These are phyloP conservation scores for Apiotrichum brassicae DNA, from an alignment of 1,284 basidiomycete species.

Conservation along the genomic window DNA sequence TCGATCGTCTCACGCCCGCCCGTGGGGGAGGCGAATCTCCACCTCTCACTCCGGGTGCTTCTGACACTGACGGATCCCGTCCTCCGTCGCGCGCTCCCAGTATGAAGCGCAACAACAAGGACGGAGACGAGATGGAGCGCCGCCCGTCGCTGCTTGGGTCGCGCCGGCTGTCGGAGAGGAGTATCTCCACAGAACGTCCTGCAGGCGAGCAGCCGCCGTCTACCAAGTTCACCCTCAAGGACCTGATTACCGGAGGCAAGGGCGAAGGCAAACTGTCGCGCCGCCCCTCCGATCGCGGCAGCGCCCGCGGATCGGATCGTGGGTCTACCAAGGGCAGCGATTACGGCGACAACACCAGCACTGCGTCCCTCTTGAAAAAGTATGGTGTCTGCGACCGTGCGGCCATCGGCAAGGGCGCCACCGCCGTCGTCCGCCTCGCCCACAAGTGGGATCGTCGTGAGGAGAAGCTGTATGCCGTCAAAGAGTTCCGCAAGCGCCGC, in stretches of 20 bases:
- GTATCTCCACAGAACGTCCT: constrained; percentile 19
- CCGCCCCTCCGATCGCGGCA: constrained; percentile 62
- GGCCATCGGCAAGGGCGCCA: constrained; percentile 95
- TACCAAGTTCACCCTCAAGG: constrained; percentile 73
- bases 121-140: constrained; percentile 9
- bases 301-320: constrained; percentile 50
- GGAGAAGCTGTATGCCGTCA: constrained; percentile 98
- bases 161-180: constrained; percentile 26
- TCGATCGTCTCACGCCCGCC: constrained; percentile 25
- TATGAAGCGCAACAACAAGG: constrained; percentile 23
- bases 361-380: constrained; percentile 65
- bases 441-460: constrained; percentile 98
- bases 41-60: constrained; percentile 31
- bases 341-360: constrained; percentile 38
- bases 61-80: constrained; percentile 33
- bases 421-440: constrained; percentile 88
- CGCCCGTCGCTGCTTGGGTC: constrained; percentile 4
- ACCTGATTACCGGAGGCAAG: constrained; percentile 56
- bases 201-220: constrained; percentile 23
- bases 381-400: constrained; percentile 96
- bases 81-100: constrained; percentile 32
- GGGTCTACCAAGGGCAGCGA: constrained; percentile 42
- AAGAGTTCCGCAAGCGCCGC: constrained; percentile 96
- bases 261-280: constrained; percentile 58
- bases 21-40: constrained; percentile 25